phyloP scores from a whole-genome alignment of 2,329 filamentous ascomycete species.

The Colletotrichum shisoi region DNA sequence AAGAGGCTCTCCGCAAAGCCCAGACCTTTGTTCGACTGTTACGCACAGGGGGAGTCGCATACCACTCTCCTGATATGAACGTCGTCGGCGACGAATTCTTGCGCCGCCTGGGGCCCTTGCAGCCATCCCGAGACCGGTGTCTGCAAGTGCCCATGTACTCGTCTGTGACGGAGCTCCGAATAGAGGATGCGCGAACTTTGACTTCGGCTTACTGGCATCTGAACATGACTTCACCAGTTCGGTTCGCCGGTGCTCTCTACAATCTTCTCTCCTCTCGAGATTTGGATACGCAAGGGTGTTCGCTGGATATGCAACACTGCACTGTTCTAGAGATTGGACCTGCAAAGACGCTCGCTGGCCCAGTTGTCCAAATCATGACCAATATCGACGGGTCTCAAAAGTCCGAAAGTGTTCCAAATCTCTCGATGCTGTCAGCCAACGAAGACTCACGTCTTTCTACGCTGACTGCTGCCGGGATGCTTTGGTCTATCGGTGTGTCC shows the following conservation, averaged over 20 bases:
- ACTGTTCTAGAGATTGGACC: constrained; percentile 45
- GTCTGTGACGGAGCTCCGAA: constrained; percentile 15
- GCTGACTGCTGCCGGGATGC: constrained; percentile 10
- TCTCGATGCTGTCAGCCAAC: constrained; percentile 18
- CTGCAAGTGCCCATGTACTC: constrained; percentile 46
- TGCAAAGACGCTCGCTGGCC: constrained; percentile 44
- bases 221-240: constrained; percentile 32
- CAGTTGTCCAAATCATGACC: constrained; percentile 42
- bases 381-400: neutral
- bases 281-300: too few species aligned
- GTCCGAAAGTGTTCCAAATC: neutral
- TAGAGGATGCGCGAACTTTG: neutral
- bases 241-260: constrained; percentile 46
- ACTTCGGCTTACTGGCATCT: constrained; percentile 18
- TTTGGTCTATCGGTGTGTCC: constrained; percentile 12
- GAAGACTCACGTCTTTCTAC: constrained; percentile 13
- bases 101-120: neutral
- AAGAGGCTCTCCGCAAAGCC: constrained; percentile 45
- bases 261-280: constrained; percentile 42
- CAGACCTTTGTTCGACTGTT: constrained; percentile 7
- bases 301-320: neutral
- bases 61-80: constrained; percentile 32
- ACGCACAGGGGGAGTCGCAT: constrained; percentile 23
- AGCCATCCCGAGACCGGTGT: neutral
- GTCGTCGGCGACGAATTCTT: constrained; percentile 17